Evolutionary conservation across 2,329 filamentous ascomycete species (phyloP), one percentile per base, ranked within the genome.

Genomic region (Nothopassalora personata): DNA sequence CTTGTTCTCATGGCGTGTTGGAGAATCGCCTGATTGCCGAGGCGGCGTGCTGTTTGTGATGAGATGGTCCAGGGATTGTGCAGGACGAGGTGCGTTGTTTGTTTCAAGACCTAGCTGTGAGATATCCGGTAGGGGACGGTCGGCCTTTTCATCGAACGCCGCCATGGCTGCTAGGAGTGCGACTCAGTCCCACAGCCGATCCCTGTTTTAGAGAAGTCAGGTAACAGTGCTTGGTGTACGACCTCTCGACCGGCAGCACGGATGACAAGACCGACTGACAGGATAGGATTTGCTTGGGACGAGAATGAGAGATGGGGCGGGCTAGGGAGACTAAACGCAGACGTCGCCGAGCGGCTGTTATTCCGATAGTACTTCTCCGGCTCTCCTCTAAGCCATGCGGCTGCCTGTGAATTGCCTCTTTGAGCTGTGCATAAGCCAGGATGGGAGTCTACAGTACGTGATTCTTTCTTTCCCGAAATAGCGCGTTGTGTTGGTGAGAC

Each of bases 1-100:
- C 45, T 55, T 36, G 43, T 61, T 58, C 10, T 62, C 62, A 61
- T 63, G 52, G 30, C 49, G 28, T 31, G 27, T 9, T 5, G 6
- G 15, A 18, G n/a, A 11, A 30, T 59, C 55, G 45, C 30, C 15
- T 11, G 48, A 36, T 53, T 31, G 28, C 15, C 27, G 19, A 39
- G 28, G 30, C 49, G n/a, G 34, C 10, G 56, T 34, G 27, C 15
- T 34, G 27, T n/a, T 30, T 23, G 31, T 23, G 39, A 46, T 27
- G 28, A 48, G 45, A 23, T 51, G 49, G 11, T 31, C 15, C 27
- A 19, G 31, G 34, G 49, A 50, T 47, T 55, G 51, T 13, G 45
- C 54, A 19, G 54, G 8, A n/a, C 34, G n/a, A 13, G 43, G 54
- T 39, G 31, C 36, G 43, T 46, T 43, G 36, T 46, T 27, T 39